These are phyloP conservation scores for Hypholoma sublateritium DNA, from an alignment of 768 basidiomycete species.

Conservation along the genomic window DNA sequence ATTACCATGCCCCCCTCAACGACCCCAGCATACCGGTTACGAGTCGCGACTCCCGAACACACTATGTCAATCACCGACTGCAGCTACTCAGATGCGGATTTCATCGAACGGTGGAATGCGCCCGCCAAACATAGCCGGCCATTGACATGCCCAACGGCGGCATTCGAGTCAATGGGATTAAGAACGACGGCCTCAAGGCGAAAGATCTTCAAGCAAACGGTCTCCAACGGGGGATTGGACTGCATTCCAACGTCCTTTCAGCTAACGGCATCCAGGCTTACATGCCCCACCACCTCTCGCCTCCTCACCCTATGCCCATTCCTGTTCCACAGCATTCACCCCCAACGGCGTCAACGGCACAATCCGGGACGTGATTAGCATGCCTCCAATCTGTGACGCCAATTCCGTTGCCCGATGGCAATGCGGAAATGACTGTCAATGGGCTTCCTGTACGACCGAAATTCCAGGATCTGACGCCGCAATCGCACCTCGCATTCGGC, in stretches of 20 bases:
- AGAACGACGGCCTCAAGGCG: background rate
- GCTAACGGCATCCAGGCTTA: conserved; percentile 18
- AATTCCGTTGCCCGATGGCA: conserved; percentile 23
- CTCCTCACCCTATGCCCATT: conserved; percentile 35
- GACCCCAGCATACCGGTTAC: conserved; percentile 58
- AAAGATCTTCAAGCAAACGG: no score
- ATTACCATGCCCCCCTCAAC: conserved; percentile 47
- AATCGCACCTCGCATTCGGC: conserved; percentile 27
- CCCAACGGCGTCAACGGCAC: conserved; percentile 35
- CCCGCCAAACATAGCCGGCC: conserved; percentile 37
- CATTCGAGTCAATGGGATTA: conserved; percentile 24
- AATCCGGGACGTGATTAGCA: conserved; percentile 41
- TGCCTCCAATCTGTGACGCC: conserved; percentile 41
- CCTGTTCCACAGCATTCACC: conserved; percentile 29
- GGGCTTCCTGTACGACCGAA: conserved; percentile 39
- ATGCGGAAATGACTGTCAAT: conserved; percentile 20
- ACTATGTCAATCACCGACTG: conserved; percentile 57
- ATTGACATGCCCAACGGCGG: conserved; percentile 12
- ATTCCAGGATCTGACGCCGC: conserved; percentile 40
- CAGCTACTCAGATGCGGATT: conserved; percentile 58
- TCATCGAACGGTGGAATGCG: conserved; percentile 59
- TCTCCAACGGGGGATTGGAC: no score
- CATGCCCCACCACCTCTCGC: conserved; percentile 33
- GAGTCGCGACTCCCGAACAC: conserved; percentile 55
- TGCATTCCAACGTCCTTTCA: no score